Base-by-base conservation (phyloP, 257 asterid species). In the Gardenia jasminoides region DNA sequence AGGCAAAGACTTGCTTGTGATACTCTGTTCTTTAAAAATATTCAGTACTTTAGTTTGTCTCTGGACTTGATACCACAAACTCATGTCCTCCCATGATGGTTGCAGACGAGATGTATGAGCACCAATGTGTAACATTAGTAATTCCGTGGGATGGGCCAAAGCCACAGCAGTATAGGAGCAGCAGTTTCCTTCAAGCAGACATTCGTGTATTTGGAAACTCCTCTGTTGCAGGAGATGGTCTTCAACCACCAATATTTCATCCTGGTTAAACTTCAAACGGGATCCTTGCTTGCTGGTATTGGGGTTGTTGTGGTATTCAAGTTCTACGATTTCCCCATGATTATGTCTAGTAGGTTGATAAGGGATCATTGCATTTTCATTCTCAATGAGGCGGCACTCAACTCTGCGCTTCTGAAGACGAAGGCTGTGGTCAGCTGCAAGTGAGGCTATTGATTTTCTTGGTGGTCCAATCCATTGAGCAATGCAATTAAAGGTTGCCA, bases 21-120 rank as follows among this genome's bases (percentile, higher is more conserved):
- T 70, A 10, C 96, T 91, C 6, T 86, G 83, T 41, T 90, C 91
- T 71, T 87, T 90, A 6, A 93, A 79, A 77, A 90, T 86, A 78
- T 90, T 92, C 79, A 93, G 41, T 22, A 93, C 90, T 81, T 93
- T 93, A 4, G 94, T 90, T 84, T 93, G 98, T 77, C 98, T 85
- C 76, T 90, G 97, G 39, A 93, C 98, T 83, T 89, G 93, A 88
- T 92, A 93, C 98, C 98, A 93, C 22, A 90, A 80, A 68, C 90
- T 92, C 98, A 93, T 93, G 84, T 93, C 97, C 62, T 93, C 98
- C 97, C 94, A 92, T 0, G 98, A 92, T 17, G 93, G 96, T 87
- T 92, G 93, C 72, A 93, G 73, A 75, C 94, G 94, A 78, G 96
- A 92, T 0, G 96, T 86, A 81, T 92, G 98, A 62, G 94, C 94